Evolutionary conservation across 345 rosid species (phyloP), one percentile per base, ranked within the genome.

Genomic region (Viola odorata): DNA sequence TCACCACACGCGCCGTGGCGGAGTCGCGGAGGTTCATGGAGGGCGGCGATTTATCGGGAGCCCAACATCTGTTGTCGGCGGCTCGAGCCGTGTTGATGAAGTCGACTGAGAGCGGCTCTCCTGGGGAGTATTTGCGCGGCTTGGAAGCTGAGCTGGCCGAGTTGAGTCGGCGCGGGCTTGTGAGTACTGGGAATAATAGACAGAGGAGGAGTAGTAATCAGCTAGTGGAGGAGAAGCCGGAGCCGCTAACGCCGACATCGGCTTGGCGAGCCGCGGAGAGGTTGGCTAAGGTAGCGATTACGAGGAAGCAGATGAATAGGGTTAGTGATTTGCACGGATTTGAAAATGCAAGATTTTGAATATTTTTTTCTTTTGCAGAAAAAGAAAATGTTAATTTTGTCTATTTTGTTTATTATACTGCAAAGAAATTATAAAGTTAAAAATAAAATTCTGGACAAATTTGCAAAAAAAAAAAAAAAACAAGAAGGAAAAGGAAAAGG

Each of bases 321-420:
- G 95, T 91, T 60, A 84, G 98, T 67, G 98, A 91, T 64, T 78
- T 91, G 82, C 98, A 91, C 80, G 98, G 98, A 60, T 88, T 91
- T 68, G 98, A 91, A 64, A 81, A 91, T 55, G 98, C 98, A 36
- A 84, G 98, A 82, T 91, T 91, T 75, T 89, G 77, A 78, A n/a
- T n/a, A n/a, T 60, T 14, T 3, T 53, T n/a, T 16, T 50, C 52
- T 49, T 7, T 41, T 23, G n/a, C n/a, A n/a, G n/a, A 2, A 23
- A 23, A 23, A 23, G 32, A 23, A 23, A 32, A 32, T 50, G 3
- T 48, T 11, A 12, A 49, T 60, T 14, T 37, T 5, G 5, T 48
- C 38, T 16, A 50, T 12, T 6, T 1, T 32, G 37, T 5, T 10
- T 13, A 37, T 23, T 23, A 23, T 23, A 23, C 32, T 23, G 32